Conservation (phyloP, 441 rosid species). For the Populus hybrid region DNA sequence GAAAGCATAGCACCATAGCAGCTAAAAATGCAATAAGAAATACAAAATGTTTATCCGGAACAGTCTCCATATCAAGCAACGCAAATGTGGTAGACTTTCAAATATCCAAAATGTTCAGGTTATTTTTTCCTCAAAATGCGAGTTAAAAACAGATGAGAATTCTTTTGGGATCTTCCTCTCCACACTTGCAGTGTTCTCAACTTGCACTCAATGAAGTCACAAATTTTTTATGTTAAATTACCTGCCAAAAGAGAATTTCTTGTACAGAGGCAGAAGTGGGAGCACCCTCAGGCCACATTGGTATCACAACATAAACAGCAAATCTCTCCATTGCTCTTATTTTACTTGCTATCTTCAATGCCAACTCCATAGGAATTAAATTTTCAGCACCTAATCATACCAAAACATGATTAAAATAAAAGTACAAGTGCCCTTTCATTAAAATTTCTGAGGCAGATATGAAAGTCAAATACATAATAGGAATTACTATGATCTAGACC, state of each 20-base stretch:
- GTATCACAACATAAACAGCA: slow-evolving; percentile 67
- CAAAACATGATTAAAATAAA: neutral
- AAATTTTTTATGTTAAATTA: slow-evolving; percentile 14
- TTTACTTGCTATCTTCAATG: slow-evolving; percentile 69
- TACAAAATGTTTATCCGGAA: neutral
- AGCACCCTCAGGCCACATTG: slow-evolving; percentile 94
- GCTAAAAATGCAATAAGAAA: neutral
- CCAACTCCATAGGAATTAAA: slow-evolving; percentile 84
- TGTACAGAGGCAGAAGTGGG: slow-evolving; percentile 72
- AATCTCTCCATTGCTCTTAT: slow-evolving; percentile 75
- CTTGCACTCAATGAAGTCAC: neutral
- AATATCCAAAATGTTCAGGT: neutral
- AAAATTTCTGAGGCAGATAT: neutral
- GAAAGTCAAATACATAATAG: neutral
- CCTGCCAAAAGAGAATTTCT: slow-evolving; percentile 94
- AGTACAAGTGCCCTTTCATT: neutral
- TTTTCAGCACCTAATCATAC: slow-evolving; percentile 71
- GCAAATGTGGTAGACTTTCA: neutral
- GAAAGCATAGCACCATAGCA: neutral
- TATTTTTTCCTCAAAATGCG: neutral
- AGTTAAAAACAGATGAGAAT: neutral
- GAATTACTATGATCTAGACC: neutral
- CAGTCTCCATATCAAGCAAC: neutral
- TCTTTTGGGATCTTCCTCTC: neutral
- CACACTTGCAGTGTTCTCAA: neutral